Base-by-base conservation (phyloP, 2,329 filamentous ascomycete species). In the Macroventuria anomochaeta region DNA sequence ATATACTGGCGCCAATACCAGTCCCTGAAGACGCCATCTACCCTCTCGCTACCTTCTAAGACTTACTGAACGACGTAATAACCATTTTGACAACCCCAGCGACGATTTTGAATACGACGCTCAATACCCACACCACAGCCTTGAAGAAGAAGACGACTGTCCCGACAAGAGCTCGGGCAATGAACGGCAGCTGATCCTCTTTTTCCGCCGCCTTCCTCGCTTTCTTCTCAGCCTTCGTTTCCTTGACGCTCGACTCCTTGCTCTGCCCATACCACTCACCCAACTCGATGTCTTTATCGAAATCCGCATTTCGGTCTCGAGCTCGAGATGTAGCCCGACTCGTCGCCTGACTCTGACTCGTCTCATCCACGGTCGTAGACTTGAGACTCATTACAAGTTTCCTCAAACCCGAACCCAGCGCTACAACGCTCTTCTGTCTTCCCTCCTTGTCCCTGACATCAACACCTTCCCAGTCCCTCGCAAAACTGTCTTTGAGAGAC, bases 111-210 rank as follows among this genome's bases (percentile, higher is more conserved):
- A 80, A 69, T 2, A 67, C 70, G 13, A 78, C 65, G 42, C 70
- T 70, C 6, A 80, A 47, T 36, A 79, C 69, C 56, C 73, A 78
- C 2, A 79, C 73, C 2, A 76, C 69, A 1, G 72, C 68, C 62
- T 77, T 79, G 47, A 80, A 74, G 5, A 68, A 70, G 58, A 79
- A 72, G 0, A 71, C 75, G 28, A 79, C 52, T 20, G 79, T 55
- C 1, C 64, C 64, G 4, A 80, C 68, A 5, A 78, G 65, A 2
- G 70, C 74, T 26, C 75, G 65, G 17, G 75, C 71, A 11, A 78
- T 57, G 23, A 72, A 66, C 11, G 75, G 75, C 32, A 79, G 51
- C 47, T 72, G 73, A 6, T 72, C 67, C 43, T 72, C 59, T 3
- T 74, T 67, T 13, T 72, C 69, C 44, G 67, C 47, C 44, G 69